Evolutionary conservation across 768 basidiomycete species (phyloP).

Genomic region (Kwoniella shandongensis): DNA sequence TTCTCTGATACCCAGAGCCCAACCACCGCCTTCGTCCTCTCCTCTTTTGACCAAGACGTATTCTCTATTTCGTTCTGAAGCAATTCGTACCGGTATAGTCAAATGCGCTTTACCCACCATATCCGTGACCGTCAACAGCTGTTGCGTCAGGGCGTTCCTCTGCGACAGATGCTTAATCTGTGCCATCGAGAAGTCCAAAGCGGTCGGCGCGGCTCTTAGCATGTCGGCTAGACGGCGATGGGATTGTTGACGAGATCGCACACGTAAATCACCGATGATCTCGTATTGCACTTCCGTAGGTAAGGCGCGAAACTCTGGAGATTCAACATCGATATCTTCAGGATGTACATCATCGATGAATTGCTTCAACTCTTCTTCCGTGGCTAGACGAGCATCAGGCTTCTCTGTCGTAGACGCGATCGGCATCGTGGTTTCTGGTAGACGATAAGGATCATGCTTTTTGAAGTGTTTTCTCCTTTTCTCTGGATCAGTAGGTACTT

Average conservation of each 20-base stretch:
- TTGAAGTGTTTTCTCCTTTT: slow-evolving; percentile 54
- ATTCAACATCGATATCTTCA: slow-evolving; percentile 88
- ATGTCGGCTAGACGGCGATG: slow-evolving; percentile 88
- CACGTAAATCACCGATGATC: slow-evolving; percentile 90
- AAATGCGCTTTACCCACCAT: slow-evolving; percentile 80
- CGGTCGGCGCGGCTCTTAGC: slow-evolving; percentile 72
- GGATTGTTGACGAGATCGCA: slow-evolving; percentile 92
- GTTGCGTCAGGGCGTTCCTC: slow-evolving; percentile 87
- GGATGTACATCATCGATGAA: slow-evolving; percentile 97
- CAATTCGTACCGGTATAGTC: slow-evolving; percentile 87
- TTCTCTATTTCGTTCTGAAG: slow-evolving; percentile 89
- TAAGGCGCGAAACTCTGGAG: slow-evolving; percentile 83
- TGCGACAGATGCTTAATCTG: slow-evolving; percentile 89
- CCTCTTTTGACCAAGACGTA: slow-evolving; percentile 95
- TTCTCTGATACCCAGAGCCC: slow-evolving; percentile 89
- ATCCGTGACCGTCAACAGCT: slow-evolving; percentile 86
- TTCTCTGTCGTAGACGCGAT: slow-evolving; percentile 44
- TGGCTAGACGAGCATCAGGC: slow-evolving; percentile 90
- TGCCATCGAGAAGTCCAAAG: slow-evolving; percentile 92
- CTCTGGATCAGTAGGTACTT: slow-evolving; percentile 55
- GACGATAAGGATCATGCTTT: slow-evolving; percentile 76
- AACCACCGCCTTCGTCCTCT: slow-evolving; percentile 74
- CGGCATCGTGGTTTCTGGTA: slow-evolving; percentile 67
- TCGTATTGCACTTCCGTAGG: slow-evolving; percentile 98
- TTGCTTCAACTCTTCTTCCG: slow-evolving; percentile 85